Evolutionary conservation across 1,284 basidiomycete genomes (phyloP).

Genomic region (Cronartium quercuum): DNA sequence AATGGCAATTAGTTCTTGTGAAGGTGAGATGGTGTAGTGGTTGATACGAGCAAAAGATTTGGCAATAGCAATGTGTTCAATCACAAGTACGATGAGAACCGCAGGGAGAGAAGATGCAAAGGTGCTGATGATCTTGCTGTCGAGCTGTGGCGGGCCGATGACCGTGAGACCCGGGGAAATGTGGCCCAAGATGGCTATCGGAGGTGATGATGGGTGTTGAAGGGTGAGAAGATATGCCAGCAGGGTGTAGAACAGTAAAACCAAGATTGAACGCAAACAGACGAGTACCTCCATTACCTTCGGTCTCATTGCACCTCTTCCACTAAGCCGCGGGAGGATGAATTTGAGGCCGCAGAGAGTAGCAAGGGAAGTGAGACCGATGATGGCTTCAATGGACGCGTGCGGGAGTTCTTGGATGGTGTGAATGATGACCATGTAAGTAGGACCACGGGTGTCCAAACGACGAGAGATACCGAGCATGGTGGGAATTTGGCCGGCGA

Average conservation of each 20-base stretch:
- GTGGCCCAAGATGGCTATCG: conserved; percentile 59
- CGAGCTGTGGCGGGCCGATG: conserved; percentile 66
- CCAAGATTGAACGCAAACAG: conserved; percentile 77
- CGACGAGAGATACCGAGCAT: conserved; percentile 71
- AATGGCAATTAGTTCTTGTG: conserved; percentile 94
- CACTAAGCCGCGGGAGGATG: conserved; percentile 53
- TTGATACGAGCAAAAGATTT: conserved; percentile 90
- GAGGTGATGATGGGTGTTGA: conserved; percentile 67
- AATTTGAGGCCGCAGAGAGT: conserved; percentile 73
- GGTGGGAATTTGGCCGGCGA: conserved; percentile 73
- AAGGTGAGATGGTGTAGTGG: conserved; percentile 94
- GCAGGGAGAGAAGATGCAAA: conserved; percentile 76
- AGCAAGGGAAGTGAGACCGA: conserved; percentile 71
- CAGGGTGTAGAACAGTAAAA: conserved; percentile 75
- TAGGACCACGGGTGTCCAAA: conserved; percentile 72
- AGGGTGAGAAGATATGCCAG: conserved; percentile 76
- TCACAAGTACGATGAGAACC: conserved; percentile 84
- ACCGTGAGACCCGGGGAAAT: conserved; percentile 53
- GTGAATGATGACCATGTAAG: conserved; percentile 85
- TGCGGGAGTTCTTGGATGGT: conserved; percentile 72
- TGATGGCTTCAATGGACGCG: conserved; percentile 76
- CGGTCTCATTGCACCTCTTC: conserved; percentile 13
- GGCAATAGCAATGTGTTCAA: conserved; percentile 95
- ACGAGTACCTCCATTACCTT: conserved; percentile 39
- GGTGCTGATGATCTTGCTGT: conserved; percentile 60